phyloP scores from a whole-genome alignment of 2,329 filamentous ascomycete genomes.

The Rachicladosporium sp. region DNA sequence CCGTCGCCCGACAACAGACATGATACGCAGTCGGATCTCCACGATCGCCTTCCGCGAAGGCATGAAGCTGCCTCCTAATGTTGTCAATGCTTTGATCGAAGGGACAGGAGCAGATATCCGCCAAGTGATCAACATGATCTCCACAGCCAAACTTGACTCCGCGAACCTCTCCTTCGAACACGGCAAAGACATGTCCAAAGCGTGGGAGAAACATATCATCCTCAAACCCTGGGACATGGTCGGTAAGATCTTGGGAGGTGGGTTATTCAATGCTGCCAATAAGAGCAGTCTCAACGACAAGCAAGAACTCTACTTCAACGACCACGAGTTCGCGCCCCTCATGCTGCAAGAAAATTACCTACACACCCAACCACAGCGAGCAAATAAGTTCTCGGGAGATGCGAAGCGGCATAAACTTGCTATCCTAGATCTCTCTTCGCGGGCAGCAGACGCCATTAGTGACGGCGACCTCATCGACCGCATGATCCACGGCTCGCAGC shows the following conservation, averaged over 20 bases:
- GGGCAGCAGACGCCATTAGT: conserved; percentile 89
- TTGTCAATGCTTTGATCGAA: conserved; percentile 92
- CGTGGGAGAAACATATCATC: conserved; percentile 95
- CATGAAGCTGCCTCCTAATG: conserved; percentile 67
- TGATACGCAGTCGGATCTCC: conserved; percentile 83
- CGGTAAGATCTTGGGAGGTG: conserved; percentile 76
- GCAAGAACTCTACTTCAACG: conserved; percentile 97
- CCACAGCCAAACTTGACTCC: conserved; percentile 82
- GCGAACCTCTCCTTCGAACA: conserved; percentile 69
- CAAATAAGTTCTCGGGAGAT: conserved; percentile 46
- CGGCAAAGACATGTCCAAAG: conserved; percentile 87
- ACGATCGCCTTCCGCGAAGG: conserved; percentile 91
- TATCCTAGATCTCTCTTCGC: conserved; percentile 70
- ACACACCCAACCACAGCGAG: conserved; percentile 59
- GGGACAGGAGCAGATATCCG: conserved; percentile 92
- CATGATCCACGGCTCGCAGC: conserved; percentile 97
- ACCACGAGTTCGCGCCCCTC: conserved; percentile 91
- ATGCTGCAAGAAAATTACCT: conserved; percentile 99
- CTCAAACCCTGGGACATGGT: conserved; percentile 98
- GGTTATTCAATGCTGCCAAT: conserved; percentile 72
- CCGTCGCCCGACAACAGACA: conserved; percentile 76
- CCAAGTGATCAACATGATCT: conserved; percentile 97
- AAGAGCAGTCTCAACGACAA: conserved; percentile 90
- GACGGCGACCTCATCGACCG: conserved; percentile 91
- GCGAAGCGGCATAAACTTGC: conserved; percentile 61